Conservation (phyloP, 2,329 filamentous ascomycete species). For the Phaeosphaeria sp. region DNA sequence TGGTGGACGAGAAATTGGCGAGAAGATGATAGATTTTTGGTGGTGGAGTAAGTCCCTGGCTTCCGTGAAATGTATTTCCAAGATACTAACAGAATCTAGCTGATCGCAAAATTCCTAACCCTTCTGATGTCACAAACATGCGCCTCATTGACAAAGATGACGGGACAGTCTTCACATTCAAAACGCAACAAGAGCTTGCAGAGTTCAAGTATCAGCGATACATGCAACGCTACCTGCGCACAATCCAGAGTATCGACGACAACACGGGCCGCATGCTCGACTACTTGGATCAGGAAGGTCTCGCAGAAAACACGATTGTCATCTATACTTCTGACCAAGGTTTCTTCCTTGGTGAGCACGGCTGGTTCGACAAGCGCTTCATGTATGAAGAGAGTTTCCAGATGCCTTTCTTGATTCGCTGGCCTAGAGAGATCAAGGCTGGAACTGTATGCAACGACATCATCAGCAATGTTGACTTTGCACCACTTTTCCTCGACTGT, state of each 20-base stretch:
- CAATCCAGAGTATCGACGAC: slow-evolving; percentile 61
- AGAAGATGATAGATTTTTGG: slow-evolving; percentile 26
- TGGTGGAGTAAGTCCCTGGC: slow-evolving; percentile 1
- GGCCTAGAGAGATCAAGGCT: slow-evolving; percentile 51
- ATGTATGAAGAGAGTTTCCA: slow-evolving; percentile 66
- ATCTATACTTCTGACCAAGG: slow-evolving; percentile 64
- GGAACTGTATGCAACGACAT: slow-evolving; percentile 56
- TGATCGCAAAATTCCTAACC: slow-evolving; percentile 51
- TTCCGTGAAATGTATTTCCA: not conserved
- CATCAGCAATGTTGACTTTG: slow-evolving; percentile 63
- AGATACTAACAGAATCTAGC: not conserved
- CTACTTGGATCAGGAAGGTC: slow-evolving; percentile 51
- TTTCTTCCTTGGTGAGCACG: slow-evolving; percentile 64
- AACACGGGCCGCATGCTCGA: slow-evolving; percentile 59
- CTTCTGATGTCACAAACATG: slow-evolving; percentile 16
- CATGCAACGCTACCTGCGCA: slow-evolving; percentile 54
- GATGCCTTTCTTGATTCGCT: slow-evolving; percentile 61
- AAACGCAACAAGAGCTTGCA: slow-evolving; percentile 50
- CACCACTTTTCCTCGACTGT: slow-evolving; percentile 57
- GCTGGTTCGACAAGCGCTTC: slow-evolving; percentile 65
- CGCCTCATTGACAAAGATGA: slow-evolving; percentile 56
- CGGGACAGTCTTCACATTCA: slow-evolving; percentile 56
- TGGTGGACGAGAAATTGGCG: slow-evolving; percentile 52
- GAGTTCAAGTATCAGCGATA: slow-evolving; percentile 65
- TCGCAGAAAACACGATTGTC: slow-evolving; percentile 57